These are phyloP conservation scores for Ordospora colligata DNA, from an alignment of 371 early-diverging fungal genomes.

Conservation along the genomic window DNA sequence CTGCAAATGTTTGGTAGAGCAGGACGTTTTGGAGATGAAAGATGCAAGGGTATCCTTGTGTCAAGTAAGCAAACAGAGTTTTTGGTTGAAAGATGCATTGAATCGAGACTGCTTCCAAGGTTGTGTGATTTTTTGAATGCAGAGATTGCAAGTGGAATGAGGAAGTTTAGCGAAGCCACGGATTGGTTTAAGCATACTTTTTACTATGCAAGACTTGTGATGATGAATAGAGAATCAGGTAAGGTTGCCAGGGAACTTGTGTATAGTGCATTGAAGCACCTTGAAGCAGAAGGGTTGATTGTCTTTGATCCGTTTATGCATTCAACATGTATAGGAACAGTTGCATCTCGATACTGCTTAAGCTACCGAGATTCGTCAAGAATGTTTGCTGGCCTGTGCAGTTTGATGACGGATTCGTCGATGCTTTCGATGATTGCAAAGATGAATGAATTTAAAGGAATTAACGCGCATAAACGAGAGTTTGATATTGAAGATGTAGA, in stretches of 20 bases:
- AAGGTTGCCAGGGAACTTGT: neutral
- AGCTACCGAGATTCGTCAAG: neutral
- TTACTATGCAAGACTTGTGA: conserved; percentile 74
- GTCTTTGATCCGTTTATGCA: neutral
- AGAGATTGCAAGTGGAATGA: conserved; percentile 62
- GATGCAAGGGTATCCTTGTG: conserved; percentile 87
- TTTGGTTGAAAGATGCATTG: conserved; percentile 33
- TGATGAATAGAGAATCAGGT: neutral
- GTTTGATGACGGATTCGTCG: neutral
- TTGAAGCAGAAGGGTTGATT: neutral
- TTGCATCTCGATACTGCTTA: neutral
- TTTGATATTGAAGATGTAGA: neutral
- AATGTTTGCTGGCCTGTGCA: neutral
- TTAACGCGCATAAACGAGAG: neutral
- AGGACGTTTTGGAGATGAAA: conserved; percentile 67
- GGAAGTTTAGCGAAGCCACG: conserved; percentile 78
- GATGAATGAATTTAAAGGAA: neutral
- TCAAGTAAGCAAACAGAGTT: conserved; percentile 71
- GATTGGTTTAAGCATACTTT: conserved; percentile 91
- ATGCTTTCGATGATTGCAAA: neutral
- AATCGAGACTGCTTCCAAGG: conserved; percentile 34
- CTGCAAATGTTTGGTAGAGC: conserved; percentile 42
- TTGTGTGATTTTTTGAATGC: conserved; percentile 40
- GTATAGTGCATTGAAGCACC: neutral
- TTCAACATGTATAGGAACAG: neutral